Conservation (phyloP, 441 rosid species). For the Corymbia calophylla region DNA sequence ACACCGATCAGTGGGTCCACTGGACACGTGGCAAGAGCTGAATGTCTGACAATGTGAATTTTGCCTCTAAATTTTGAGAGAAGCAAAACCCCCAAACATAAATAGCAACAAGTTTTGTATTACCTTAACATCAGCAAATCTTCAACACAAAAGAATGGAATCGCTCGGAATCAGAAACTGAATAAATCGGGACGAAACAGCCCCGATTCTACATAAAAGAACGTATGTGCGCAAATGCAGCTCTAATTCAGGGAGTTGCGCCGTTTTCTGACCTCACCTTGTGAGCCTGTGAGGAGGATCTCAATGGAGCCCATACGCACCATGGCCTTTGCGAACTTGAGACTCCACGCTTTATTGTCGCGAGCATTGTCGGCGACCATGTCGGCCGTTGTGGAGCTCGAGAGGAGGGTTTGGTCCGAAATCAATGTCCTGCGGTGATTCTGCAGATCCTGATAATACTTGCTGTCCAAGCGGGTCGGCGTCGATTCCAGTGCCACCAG, state of each 20-base stretch:
- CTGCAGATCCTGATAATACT: background rate
- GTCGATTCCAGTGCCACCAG: background rate
- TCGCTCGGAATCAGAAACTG: background rate
- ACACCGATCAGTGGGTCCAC: too few species aligned
- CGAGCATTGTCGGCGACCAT: background rate
- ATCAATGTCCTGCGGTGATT: background rate
- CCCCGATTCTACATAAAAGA: background rate
- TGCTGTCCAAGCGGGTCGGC: background rate
- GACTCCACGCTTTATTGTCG: background rate
- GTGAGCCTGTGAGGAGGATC: background rate
- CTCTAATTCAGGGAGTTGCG: background rate
- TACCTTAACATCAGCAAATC: background rate
- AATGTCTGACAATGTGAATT: background rate
- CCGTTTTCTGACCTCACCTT: constrained; percentile 1
- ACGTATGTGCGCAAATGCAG: background rate
- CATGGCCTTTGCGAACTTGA: background rate
- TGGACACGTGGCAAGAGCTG: too few species aligned
- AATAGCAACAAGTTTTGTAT: background rate
- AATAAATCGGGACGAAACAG: background rate
- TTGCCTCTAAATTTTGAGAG: background rate
- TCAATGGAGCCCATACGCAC: background rate
- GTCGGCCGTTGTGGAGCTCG: background rate
- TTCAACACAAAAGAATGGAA: background rate
- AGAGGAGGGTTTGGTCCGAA: background rate
- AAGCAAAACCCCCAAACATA: background rate